Conservation (phyloP, 2,329 filamentous ascomycete genomes). For the Aspergillus aculeatus region DNA sequence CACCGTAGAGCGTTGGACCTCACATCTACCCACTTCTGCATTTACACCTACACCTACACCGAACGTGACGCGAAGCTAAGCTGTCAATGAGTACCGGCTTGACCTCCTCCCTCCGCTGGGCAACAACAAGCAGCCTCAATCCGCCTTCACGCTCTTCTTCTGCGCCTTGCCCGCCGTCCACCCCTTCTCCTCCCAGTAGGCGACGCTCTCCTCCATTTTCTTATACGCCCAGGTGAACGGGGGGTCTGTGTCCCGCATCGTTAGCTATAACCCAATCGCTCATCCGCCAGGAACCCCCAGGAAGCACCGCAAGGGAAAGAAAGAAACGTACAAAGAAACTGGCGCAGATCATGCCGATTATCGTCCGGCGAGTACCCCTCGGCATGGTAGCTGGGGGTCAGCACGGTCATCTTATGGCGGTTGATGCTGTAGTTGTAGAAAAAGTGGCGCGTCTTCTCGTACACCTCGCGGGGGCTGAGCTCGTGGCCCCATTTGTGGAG, state of each 20-base stretch:
- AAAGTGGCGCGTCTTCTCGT: slow-evolving; percentile 49
- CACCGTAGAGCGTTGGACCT: no score
- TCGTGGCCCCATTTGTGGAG: slow-evolving; percentile 51
- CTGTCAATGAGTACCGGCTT: no score
- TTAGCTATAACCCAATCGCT: neutral
- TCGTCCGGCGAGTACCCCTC: slow-evolving; percentile 55
- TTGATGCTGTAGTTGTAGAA: slow-evolving; percentile 59
- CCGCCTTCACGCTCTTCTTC: slow-evolving; percentile 38
- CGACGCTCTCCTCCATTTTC: slow-evolving; percentile 51
- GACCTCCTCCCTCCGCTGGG: no score
- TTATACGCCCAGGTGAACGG: slow-evolving; percentile 47
- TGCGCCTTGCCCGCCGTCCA: slow-evolving; percentile 34
- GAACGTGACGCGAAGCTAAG: no score
- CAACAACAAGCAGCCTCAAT: slow-evolving; percentile 13
- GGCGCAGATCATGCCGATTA: slow-evolving; percentile 59
- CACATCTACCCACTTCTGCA: no score
- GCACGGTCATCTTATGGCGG: slow-evolving; percentile 62
- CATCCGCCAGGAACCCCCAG: neutral
- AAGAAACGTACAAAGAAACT: slow-evolving; percentile 49
- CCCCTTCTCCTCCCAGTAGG: slow-evolving; percentile 43
- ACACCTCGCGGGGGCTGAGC: slow-evolving; percentile 44
- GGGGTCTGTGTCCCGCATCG: slow-evolving; percentile 25
- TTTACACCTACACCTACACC: no score
- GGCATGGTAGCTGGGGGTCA: slow-evolving; percentile 59
- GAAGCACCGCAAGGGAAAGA: neutral